These are phyloP conservation scores for Acarospora socialis DNA, from an alignment of 2,329 filamentous ascomycete genomes.

Conservation along the genomic window DNA sequence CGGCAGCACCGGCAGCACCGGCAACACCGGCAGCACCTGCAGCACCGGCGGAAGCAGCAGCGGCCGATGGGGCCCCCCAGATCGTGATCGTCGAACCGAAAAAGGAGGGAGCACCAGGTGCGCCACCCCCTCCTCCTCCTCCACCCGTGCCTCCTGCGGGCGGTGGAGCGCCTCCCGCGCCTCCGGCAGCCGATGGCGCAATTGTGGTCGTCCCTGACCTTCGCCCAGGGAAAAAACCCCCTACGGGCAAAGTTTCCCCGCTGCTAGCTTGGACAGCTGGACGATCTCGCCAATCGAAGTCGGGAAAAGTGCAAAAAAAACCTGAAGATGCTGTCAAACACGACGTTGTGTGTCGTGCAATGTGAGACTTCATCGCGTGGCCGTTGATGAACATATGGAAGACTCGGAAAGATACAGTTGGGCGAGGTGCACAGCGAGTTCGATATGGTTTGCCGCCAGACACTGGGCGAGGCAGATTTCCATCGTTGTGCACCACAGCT, in stretches of 20 bases:
- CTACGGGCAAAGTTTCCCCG: conserved; percentile 4
- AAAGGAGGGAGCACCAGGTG: too few species aligned
- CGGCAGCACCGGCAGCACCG: conserved; percentile 13
- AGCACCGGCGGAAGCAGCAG: conserved; percentile 12
- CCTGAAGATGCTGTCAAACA: conserved; percentile 24
- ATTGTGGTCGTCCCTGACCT: neutral
- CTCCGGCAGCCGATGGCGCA: conserved; percentile 2
- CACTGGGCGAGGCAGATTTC: too few species aligned
- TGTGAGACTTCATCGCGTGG: too few species aligned
- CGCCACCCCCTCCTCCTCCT: conserved; percentile 10
- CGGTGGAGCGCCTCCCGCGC: conserved; percentile 3
- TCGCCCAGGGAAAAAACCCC: conserved; percentile 9
- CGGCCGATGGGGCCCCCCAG: conserved; percentile 8
- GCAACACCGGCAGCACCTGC: conserved; percentile 3
- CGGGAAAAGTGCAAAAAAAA: conserved; percentile 35
- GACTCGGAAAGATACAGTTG: too few species aligned
- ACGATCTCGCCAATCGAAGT: conserved; percentile 14
- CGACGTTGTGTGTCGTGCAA: conserved; percentile 18
- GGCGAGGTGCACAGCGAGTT: too few species aligned
- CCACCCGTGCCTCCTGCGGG: conserved; percentile 10
- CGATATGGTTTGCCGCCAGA: too few species aligned
- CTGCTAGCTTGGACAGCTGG: conserved; percentile 14
- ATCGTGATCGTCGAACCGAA: conserved; percentile 8
- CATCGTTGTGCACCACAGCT: too few species aligned
- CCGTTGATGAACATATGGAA: too few species aligned